phyloP scores from a whole-genome alignment of 805 yeast species.

The Yamadazyma tumulicola region DNA sequence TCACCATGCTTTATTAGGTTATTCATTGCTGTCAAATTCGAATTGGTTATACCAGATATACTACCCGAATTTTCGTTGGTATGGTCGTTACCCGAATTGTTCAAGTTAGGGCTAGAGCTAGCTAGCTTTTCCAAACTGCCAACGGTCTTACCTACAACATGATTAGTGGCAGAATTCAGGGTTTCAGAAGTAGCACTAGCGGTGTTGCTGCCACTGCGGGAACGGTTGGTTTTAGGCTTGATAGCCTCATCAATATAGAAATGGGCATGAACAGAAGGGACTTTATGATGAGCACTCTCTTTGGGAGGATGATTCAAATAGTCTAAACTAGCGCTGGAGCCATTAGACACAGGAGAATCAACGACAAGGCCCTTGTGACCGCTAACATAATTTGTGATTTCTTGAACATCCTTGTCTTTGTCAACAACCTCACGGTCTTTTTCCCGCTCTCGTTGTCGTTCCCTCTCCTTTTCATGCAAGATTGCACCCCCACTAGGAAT shows the following conservation, averaged over 20 bases:
- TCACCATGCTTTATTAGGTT: constrained; percentile 18
- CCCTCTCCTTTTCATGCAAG: constrained; percentile 19
- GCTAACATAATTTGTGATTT: constrained; percentile 57
- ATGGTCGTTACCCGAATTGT: constrained; percentile 11
- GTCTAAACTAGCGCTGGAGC: constrained; percentile 23
- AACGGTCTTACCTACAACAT: no score
- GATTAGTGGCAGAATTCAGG: constrained; percentile 6
- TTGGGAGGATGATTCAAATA: constrained; percentile 27
- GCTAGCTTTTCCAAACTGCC: no score
- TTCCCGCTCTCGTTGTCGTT: neutral
- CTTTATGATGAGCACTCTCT: constrained; percentile 42
- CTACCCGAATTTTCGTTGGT: constrained; percentile 10
- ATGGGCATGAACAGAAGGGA: constrained; percentile 74
- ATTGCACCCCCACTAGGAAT: constrained; percentile 47
- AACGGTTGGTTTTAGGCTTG: constrained; percentile 37
- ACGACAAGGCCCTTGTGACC: constrained; percentile 46
- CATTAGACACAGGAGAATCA: constrained; percentile 14
- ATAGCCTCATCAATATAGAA: constrained; percentile 66
- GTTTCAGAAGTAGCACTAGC: constrained; percentile 23
- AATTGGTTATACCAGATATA: constrained; percentile 10
- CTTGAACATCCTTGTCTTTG: constrained; percentile 21
- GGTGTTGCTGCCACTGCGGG: constrained; percentile 42
- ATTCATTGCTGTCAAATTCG: constrained; percentile 6
- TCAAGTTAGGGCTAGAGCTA: constrained; percentile 1
- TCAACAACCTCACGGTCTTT: neutral